phyloP scores from a whole-genome alignment of 2,329 filamentous ascomycete genomes.

The Alternaria metachromatica region DNA sequence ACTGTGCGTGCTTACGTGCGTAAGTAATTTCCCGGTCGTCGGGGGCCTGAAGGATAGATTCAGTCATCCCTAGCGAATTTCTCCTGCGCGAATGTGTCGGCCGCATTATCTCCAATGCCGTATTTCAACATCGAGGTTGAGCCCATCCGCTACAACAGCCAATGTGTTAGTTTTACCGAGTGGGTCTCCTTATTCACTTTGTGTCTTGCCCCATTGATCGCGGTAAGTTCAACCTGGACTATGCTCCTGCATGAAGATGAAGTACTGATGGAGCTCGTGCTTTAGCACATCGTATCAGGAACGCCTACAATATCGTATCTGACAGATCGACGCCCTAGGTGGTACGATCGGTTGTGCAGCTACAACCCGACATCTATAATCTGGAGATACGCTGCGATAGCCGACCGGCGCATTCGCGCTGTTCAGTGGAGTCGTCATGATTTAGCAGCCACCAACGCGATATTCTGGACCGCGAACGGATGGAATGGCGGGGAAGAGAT shows the following conservation, averaged over 20 bases:
- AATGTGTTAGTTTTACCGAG: conserved; percentile 28
- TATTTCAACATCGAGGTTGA: background rate
- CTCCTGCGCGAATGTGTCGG: background rate
- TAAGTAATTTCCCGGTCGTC: background rate
- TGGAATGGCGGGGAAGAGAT: conserved; percentile 47
- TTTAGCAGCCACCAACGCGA: conserved; percentile 43
- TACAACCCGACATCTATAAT: conserved; percentile 50
- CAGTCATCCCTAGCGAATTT: background rate
- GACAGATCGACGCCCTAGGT: conserved; percentile 21
- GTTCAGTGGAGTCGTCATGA: conserved; percentile 33
- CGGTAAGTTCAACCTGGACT: conserved; percentile 1
- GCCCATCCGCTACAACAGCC: conserved; percentile 10
- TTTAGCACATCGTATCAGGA: conserved; percentile 35
- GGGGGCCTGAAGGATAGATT: background rate
- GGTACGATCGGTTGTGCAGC: conserved; percentile 39
- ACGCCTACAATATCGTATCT: conserved; percentile 30
- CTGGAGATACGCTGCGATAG: conserved; percentile 48
- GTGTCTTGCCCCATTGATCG: conserved; percentile 42
- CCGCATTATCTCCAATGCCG: background rate
- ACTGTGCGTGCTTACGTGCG: background rate
- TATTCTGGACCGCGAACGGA: conserved; percentile 44
- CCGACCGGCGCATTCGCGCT: conserved; percentile 43
- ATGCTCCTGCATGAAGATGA: background rate
- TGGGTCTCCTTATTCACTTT: conserved; percentile 43
- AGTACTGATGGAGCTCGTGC: background rate